These are phyloP conservation scores for Monosporascus sp. DNA, from an alignment of 2,329 filamentous ascomycete genomes.

Conservation along the genomic window DNA sequence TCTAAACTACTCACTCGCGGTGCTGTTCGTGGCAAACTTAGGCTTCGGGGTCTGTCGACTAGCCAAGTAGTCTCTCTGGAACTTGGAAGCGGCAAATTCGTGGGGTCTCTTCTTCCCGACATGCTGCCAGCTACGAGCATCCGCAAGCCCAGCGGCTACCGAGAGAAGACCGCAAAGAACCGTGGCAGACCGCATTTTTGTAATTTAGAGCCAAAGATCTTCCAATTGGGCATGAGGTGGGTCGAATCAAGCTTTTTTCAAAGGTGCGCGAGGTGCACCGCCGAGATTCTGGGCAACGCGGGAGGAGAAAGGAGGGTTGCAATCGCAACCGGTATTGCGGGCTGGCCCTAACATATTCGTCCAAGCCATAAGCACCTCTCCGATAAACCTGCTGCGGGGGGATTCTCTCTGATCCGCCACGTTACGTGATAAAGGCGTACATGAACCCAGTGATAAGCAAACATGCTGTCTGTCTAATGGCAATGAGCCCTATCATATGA, in stretches of 20 bases:
- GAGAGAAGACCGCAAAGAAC: conserved; percentile 18
- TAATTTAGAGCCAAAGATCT: not conserved
- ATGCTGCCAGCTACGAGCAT: conserved; percentile 24
- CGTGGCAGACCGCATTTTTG: conserved; percentile 19
- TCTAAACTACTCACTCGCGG: conserved; percentile 17
- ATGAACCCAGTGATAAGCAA: too few species aligned
- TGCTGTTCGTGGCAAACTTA: conserved; percentile 24
- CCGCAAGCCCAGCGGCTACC: conserved; percentile 11
- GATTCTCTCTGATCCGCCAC: too few species aligned
- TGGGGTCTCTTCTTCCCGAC: conserved; percentile 23
- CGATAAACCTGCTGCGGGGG: too few species aligned
- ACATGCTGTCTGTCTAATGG: too few species aligned
- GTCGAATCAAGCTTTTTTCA: not conserved
- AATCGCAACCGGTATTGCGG: too few species aligned
- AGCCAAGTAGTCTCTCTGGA: conserved; percentile 16
- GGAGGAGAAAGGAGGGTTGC: not conserved
- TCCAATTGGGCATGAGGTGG: not conserved
- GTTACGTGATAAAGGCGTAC: too few species aligned
- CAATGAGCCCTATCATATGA: too few species aligned
- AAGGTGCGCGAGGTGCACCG: not conserved
- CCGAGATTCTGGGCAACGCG: not conserved
- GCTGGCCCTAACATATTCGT: too few species aligned
- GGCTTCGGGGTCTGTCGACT: conserved; percentile 16
- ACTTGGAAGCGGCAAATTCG: conserved; percentile 2
- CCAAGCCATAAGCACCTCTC: too few species aligned